Base-by-base conservation (phyloP, 306 rosid species). In the Cicer cuneatum region DNA sequence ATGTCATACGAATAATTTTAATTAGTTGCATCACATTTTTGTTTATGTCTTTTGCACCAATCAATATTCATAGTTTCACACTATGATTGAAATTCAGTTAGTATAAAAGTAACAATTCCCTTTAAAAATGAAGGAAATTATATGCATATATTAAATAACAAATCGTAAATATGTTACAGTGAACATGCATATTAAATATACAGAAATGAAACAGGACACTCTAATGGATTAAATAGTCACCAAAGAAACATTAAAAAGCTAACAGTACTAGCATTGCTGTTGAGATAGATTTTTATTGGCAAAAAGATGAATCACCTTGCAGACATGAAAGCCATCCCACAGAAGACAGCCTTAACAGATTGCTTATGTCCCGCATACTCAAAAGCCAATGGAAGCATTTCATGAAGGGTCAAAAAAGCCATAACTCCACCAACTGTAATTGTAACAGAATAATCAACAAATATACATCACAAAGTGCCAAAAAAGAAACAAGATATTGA, bases 321-420 rank as follows among this genome's bases (percentile, higher is more conserved):
- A 52, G 98, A 95, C 99, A 95, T 95, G 89, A 90, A 95, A 41
- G 97, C 99, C 99, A 95, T 95, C 71, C 99, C 98, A 73, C 84
- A 79, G 76, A 95, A 95, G 60, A 95, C 96, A 0, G 96, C 98
- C 87, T 89, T 95, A 66, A 95, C 88, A 46, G 99, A 92, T 75
- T 86, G 97, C 85, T 95, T 95, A 68, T 78, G 92, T 69, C 98
- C 98, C 1, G 98, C 99, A 84, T 95, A 86, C 77, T 92, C 98
- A 83, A 95, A 95, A 9, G 99, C 99, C 85, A 92, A 60, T n/a
- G 97, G 98, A 80, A 95, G 75, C 99, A 92, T 95, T 83, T 95
- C 98, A 78, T 90, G 99, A 76, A 95, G 89, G 16, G 99, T 92
- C 57, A 95, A 78, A 73, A 95, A 95, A 60, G 99, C 98, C 99